These are phyloP conservation scores for Ogataea populi-albae DNA, from an alignment of 805 yeast genomes.

Conservation along the genomic window DNA sequence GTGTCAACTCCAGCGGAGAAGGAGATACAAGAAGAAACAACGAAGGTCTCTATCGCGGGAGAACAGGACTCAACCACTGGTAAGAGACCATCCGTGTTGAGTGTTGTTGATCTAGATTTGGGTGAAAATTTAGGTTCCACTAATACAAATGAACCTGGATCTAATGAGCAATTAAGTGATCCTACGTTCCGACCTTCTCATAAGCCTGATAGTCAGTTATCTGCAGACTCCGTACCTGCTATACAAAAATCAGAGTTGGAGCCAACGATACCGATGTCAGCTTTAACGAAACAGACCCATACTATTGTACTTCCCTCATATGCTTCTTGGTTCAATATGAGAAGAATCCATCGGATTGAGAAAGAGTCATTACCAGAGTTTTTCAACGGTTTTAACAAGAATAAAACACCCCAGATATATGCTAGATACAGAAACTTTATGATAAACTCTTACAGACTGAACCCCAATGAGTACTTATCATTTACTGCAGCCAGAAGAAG, in stretches of 20 bases:
- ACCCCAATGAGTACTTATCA: slow-evolving; percentile 86
- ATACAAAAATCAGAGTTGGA: slow-evolving; percentile 5
- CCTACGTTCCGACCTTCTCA: too few relatives aligned
- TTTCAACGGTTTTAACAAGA: slow-evolving; percentile 56
- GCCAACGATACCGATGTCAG: slow-evolving; percentile 18
- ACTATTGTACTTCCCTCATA: slow-evolving; percentile 85
- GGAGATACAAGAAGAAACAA: too few relatives aligned
- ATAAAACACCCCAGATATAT: slow-evolving; percentile 81
- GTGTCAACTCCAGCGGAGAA: too few relatives aligned
- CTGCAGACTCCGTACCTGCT: too few relatives aligned
- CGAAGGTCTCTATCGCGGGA: too few relatives aligned
- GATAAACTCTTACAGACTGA: slow-evolving; percentile 81
- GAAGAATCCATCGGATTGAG: slow-evolving; percentile 72
- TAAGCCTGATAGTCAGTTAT: too few relatives aligned
- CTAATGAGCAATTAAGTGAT: too few relatives aligned
- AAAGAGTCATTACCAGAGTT: slow-evolving; percentile 84
- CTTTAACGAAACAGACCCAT: slow-evolving; percentile 58
- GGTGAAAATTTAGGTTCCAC: too few relatives aligned
- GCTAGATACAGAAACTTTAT: slow-evolving; percentile 82
- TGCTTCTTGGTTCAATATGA: slow-evolving; percentile 79
- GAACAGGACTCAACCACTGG: too few relatives aligned
- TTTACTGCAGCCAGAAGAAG: slow-evolving; percentile 90
- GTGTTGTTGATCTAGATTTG: too few relatives aligned
- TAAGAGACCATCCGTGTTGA: too few relatives aligned
- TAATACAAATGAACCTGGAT: too few relatives aligned